phyloP scores from a whole-genome alignment of 768 basidiomycete genomes.

The Tremella yokohamensis region DNA sequence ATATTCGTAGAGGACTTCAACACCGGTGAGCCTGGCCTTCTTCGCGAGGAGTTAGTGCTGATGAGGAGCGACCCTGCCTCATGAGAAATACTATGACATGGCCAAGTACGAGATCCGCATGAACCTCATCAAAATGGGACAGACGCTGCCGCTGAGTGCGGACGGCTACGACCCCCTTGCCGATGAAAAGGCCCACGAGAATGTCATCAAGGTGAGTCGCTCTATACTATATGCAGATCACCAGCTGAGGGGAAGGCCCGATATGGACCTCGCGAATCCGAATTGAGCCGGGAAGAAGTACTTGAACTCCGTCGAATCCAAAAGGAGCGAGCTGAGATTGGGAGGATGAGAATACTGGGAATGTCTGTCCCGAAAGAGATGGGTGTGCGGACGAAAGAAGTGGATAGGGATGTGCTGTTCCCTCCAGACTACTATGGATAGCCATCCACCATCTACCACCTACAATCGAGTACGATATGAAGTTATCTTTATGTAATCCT shows the following conservation, averaged over 20 bases:
- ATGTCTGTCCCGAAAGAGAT: conserved; percentile 42
- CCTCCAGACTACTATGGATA: conserved; percentile 2
- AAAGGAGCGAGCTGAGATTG: conserved; percentile 75
- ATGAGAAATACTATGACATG: conserved; percentile 94
- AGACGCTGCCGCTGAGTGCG: conserved; percentile 67
- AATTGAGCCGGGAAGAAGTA: conserved; percentile 73
- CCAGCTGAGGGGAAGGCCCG: conserved; percentile 11
- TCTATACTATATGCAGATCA: neutral
- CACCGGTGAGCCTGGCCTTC: conserved; percentile 34
- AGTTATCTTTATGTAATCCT: too few relatives aligned
- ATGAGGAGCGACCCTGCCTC: conserved; percentile 73
- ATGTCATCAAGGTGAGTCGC: conserved; percentile 64
- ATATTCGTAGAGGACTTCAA: conserved; percentile 59
- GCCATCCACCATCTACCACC: too few relatives aligned
- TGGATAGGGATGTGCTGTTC: conserved; percentile 8
- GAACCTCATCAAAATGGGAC: conserved; percentile 77
- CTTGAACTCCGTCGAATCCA: conserved; percentile 77
- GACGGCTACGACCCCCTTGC: conserved; percentile 70
- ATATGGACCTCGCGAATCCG: conserved; percentile 63
- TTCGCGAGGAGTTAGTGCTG: neutral
- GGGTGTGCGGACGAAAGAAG: conserved; percentile 44
- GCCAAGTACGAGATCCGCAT: conserved; percentile 77
- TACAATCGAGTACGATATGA: too few relatives aligned
- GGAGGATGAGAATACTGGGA: conserved; percentile 39
- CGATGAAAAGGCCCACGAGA: conserved; percentile 73